phyloP scores from a whole-genome alignment of 2,329 filamentous ascomycete species.

The Blastomyces emzantsi region DNA sequence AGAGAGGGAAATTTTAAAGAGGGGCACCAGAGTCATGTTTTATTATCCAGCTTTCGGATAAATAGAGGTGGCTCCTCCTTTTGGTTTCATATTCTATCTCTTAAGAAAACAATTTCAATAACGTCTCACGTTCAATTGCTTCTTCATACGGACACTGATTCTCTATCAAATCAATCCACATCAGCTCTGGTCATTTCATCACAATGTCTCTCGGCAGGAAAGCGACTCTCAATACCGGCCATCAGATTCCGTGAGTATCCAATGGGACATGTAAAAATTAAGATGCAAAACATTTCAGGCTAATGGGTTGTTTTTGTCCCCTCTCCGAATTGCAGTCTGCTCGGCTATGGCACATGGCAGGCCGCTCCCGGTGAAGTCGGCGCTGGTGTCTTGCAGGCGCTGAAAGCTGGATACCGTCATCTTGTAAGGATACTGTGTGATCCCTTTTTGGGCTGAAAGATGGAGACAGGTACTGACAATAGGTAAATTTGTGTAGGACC shows the following conservation, averaged over 20 bases:
- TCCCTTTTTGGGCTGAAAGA: neutral
- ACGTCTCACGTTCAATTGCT: neutral
- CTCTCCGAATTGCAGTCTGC: constrained; percentile 21
- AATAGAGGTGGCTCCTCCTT: neutral
- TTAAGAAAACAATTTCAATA: neutral
- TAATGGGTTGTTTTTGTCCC: neutral
- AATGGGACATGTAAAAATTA: neutral
- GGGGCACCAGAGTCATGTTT: neutral
- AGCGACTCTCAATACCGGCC: constrained; percentile 31
- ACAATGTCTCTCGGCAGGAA: constrained; percentile 36
- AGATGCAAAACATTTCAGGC: neutral
- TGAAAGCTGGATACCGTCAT: constrained; percentile 35
- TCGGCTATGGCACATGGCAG: constrained; percentile 36
- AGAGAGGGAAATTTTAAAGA: neutral
- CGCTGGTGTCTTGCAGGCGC: constrained; percentile 32
- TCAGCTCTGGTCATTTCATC: neutral
- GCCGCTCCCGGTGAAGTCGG: constrained; percentile 33
- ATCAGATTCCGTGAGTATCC: constrained; percentile 30
- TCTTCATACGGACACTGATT: neutral
- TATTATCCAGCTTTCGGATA: neutral
- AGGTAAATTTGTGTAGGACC: constrained; percentile 24
- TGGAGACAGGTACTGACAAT: neutral
- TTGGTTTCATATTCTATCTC: neutral
- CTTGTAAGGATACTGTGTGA: constrained; percentile 22
- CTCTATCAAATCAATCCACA: neutral